Evolutionary conservation across 1,284 basidiomycete genomes (phyloP).

Genomic region (Rhodotorula sp.): DNA sequence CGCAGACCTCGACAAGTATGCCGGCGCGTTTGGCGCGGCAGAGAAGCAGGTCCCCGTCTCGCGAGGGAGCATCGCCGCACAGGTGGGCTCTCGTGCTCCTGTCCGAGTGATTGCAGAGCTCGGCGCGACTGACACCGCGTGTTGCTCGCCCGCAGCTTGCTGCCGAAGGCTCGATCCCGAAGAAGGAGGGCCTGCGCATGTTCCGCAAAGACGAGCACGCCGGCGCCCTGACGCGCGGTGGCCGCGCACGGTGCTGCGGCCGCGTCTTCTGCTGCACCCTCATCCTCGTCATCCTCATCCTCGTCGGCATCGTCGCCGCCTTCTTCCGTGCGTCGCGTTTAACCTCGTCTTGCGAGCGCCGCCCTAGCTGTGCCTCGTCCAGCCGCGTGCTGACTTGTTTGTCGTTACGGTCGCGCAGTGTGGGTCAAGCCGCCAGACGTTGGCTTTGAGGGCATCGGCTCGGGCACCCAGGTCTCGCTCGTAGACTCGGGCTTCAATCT

Average conservation of each 20-base stretch:
- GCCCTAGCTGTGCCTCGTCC: neutral
- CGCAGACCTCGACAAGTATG: slow-evolving; percentile 19
- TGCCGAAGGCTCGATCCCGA: slow-evolving; percentile 48
- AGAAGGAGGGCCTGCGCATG: slow-evolving; percentile 49
- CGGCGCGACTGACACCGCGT: neutral
- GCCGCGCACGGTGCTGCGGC: slow-evolving; percentile 41
- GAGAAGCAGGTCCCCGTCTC: slow-evolving; percentile 36
- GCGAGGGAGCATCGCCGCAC: slow-evolving; percentile 44
- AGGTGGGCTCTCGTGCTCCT: slow-evolving; percentile 26
- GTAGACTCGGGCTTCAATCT: slow-evolving; percentile 42
- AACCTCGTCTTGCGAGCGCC: neutral
- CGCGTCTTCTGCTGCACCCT: slow-evolving; percentile 47
- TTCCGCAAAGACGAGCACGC: slow-evolving; percentile 48
- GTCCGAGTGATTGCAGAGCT: no score
- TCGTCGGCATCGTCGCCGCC: slow-evolving; percentile 47
- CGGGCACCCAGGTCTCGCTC: slow-evolving; percentile 42
- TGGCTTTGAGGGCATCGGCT: slow-evolving; percentile 45
- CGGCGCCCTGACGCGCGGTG: slow-evolving; percentile 45
- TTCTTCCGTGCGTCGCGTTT: slow-evolving; percentile 42
- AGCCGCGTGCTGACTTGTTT: no score
- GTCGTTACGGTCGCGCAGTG: slow-evolving; percentile 16
- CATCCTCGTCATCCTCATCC: slow-evolving; percentile 44
- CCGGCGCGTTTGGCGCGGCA: neutral
- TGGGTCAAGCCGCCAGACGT: slow-evolving; percentile 49
- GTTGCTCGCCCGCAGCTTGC: slow-evolving; percentile 39